Conservation (phyloP, 2,329 filamentous ascomycete genomes). For the Bipolaris gigantea region DNA sequence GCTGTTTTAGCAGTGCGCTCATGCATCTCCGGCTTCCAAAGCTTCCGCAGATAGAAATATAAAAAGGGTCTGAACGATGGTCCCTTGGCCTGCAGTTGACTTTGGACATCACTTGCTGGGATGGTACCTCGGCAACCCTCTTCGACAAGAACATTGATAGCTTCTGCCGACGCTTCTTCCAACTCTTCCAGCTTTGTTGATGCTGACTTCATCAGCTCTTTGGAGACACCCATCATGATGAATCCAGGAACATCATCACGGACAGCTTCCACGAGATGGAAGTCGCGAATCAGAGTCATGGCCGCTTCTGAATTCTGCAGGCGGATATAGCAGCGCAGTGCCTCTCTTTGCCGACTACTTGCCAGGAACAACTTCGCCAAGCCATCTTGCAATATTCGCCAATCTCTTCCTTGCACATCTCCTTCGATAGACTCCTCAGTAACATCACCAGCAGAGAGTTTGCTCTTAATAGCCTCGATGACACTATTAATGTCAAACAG, state of each 20-base stretch:
- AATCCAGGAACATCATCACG: slow-evolving; percentile 88
- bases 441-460: slow-evolving; percentile 74
- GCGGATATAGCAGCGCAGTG: slow-evolving; percentile 83
- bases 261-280: slow-evolving; percentile 86
- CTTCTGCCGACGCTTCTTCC: slow-evolving; percentile 77
- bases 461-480: slow-evolving; percentile 77
- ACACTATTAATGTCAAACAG: slow-evolving; percentile 80
- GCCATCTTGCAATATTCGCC: slow-evolving; percentile 85
- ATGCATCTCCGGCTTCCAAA: slow-evolving; percentile 78
- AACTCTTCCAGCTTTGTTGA: slow-evolving; percentile 70
- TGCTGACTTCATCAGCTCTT: slow-evolving; percentile 67
- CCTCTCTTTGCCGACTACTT: slow-evolving; percentile 78
- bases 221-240: slow-evolving; percentile 80
- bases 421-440: slow-evolving; percentile 75
- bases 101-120: slow-evolving; percentile 73
- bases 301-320: slow-evolving; percentile 90
- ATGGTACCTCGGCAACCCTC: slow-evolving; percentile 90
- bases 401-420: slow-evolving; percentile 74
- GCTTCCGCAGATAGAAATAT: slow-evolving; percentile 85
- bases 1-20: slow-evolving; percentile 40
- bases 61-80: slow-evolving; percentile 68
- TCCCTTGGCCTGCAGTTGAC: slow-evolving; percentile 64
- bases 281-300: slow-evolving; percentile 81
- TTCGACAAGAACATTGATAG: slow-evolving; percentile 82
- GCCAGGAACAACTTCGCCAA: slow-evolving; percentile 84